These are phyloP conservation scores for Rhodocollybia butyracea DNA, from an alignment of 768 basidiomycete species.

Conservation along the genomic window DNA sequence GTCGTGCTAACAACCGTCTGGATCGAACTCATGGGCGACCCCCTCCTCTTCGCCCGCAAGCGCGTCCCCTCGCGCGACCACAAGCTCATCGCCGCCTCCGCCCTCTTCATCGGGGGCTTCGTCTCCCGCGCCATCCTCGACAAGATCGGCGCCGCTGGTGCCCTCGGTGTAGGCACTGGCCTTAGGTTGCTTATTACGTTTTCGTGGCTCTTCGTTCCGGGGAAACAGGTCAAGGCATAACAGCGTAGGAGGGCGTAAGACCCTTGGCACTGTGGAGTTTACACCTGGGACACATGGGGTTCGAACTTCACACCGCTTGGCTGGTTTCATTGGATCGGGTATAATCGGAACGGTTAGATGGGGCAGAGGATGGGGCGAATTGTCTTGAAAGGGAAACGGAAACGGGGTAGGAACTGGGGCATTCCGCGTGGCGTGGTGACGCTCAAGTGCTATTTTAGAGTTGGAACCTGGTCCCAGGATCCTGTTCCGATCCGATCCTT, in stretches of 20 bases:
- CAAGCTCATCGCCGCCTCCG: conserved; percentile 58
- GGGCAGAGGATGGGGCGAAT: no score
- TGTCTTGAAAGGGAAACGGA: no score
- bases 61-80: conserved; percentile 64
- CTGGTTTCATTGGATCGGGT: no score
- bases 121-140: conserved; percentile 56
- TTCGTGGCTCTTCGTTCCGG: conserved; percentile 65
- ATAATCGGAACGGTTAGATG: no score
- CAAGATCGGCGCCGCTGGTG: conserved; percentile 54
- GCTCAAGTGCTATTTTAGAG: no score
- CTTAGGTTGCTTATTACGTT: conserved; percentile 58
- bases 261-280: background rate
- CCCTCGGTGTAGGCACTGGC: conserved; percentile 66
- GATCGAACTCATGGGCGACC: conserved; percentile 86
- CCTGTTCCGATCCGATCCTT: no score
- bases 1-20: conserved; percentile 86
- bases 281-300: background rate
- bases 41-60: conserved; percentile 60
- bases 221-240: conserved; percentile 3
- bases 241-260: background rate
- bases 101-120: conserved; percentile 81
- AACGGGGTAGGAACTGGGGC: no score
- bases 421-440: no score
- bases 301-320: background rate
- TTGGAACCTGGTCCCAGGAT: no score